phyloP scores from a whole-genome alignment of 306 rosid genomes.

The Adenanthera pavonina region DNA sequence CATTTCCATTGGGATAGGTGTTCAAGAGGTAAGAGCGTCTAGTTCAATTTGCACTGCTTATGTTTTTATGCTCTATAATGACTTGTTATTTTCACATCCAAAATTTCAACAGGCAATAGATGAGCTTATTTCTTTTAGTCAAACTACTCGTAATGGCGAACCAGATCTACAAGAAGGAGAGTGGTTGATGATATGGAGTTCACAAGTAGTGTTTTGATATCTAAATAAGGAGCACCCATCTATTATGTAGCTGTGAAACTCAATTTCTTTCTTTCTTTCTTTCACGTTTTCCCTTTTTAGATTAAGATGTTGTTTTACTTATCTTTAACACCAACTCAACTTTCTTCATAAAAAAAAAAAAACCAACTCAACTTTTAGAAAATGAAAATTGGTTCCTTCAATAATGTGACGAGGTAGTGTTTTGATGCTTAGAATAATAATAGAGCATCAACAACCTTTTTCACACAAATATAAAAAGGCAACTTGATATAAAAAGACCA shows the following conservation, averaged over 20 bases:
- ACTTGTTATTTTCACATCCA: constrained; percentile 13
- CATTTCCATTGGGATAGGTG: constrained; percentile 63
- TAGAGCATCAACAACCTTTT: no score
- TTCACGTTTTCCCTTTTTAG: background rate
- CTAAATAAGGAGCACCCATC: background rate
- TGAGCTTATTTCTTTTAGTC: constrained; percentile 60
- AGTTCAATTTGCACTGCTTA: constrained; percentile 9
- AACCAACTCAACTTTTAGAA: no score
- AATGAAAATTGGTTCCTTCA: no score
- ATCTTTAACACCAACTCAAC: constrained; percentile 8
- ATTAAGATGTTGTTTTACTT: background rate
- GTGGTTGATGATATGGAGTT: constrained; percentile 95
- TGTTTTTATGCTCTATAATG: background rate
- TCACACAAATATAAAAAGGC: no score
- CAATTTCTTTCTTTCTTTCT: background rate
- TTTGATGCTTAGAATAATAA: no score
- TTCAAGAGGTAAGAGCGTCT: constrained; percentile 58
- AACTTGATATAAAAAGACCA: no score
- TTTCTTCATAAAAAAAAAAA: no score
- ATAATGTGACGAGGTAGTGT: no score
- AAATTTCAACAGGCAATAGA: constrained; percentile 69
- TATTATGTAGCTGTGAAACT: background rate
- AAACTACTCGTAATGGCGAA: constrained; percentile 46
- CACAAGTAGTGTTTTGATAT: constrained; percentile 67
- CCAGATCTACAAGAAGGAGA: constrained; percentile 81